These are phyloP conservation scores for Skeletonema tropicum DNA, from an alignment of 108 stramenopile genomes.

Conservation along the genomic window DNA sequence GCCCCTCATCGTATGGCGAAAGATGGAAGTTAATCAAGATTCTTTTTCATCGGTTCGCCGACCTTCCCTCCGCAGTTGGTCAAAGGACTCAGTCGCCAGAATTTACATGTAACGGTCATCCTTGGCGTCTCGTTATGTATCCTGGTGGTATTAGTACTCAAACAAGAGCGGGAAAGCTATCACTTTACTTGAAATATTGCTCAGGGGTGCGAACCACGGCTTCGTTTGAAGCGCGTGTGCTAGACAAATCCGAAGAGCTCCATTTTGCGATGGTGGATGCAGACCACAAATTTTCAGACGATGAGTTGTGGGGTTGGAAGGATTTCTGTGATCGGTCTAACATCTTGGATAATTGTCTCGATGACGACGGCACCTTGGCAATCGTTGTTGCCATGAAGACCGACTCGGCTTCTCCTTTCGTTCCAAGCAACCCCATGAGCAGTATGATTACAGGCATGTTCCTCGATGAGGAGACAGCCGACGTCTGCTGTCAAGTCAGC, in stretches of 20 bases:
- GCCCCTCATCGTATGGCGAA: not conserved
- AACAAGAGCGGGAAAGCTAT: not conserved
- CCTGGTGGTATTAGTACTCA: not conserved
- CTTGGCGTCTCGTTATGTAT: not conserved
- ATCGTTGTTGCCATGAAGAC: not conserved
- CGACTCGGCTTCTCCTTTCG: not conserved
- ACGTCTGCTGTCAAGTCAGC: constrained; percentile 2
- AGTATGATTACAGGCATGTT: not conserved
- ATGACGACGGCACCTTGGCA: not conserved
- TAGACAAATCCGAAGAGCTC: not conserved
- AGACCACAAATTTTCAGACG: not conserved
- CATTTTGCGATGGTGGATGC: too few species aligned
- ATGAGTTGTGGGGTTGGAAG: not conserved
- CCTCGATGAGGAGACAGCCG: not conserved
- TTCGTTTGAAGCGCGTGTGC: not conserved
- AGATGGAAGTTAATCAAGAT: not conserved
- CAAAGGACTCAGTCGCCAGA: not conserved
- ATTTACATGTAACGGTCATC: not conserved
- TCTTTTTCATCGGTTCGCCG: not conserved
- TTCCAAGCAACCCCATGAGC: not conserved
- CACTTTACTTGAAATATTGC: not conserved
- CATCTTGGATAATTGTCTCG: not conserved
- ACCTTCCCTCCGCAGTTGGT: not conserved
- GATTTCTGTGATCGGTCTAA: not conserved
- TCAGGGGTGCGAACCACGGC: not conserved